Base-by-base conservation (phyloP, 2,329 filamentous ascomycete genomes). In the Trematosphaeria pertusa region DNA sequence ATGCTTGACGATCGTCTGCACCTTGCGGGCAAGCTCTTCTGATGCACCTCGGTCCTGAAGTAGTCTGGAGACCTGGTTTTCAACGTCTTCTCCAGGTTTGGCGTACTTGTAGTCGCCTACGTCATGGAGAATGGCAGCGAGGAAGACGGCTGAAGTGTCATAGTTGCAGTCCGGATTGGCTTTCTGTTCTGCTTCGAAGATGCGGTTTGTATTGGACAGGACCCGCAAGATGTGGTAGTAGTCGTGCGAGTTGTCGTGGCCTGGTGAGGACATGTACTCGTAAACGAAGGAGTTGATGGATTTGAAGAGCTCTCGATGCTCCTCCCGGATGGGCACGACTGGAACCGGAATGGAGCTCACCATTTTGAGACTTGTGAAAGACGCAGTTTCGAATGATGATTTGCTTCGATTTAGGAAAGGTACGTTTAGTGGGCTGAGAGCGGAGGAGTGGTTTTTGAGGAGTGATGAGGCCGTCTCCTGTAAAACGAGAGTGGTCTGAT, bases 141-240 rank as follows among this genome's bases (percentile, higher is more conserved):
- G 84, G 20, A 83, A 83, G 54, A 94, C 78, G 19, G 85, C 71
- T 9, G 77, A 74, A 3, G 73, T 74, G 66, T 89, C 79, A 60
- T 79, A 79, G 20, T 54, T 26, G 1, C 24, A 6, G 2, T 45
- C 34, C 1, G 72, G 65, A 33, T 72, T 58, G 61, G 68, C 39
- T 46, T 58, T 43, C 64, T 63, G 71, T 42, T 85, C 81, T 31
- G 72, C 69, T 37, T 76, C 64, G 47, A 88, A 78, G 52, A 91
- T 87, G 57, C 81, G 75, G 35, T 83, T 83, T 5, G 91, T 83
- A 26, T 94, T 82, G n/a, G 81, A 80, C 17, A 91, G 75, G 17
- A 97, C 91, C 42, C 92, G 87, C 53, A 85, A 77, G 62, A 96
- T 89, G 71, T 97, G 92, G 46, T 83, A 78, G 77, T 89, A 95